These are phyloP conservation scores for Tuber indicum DNA, from an alignment of 495 filamentous ascomycete genomes.

Conservation along the genomic window DNA sequence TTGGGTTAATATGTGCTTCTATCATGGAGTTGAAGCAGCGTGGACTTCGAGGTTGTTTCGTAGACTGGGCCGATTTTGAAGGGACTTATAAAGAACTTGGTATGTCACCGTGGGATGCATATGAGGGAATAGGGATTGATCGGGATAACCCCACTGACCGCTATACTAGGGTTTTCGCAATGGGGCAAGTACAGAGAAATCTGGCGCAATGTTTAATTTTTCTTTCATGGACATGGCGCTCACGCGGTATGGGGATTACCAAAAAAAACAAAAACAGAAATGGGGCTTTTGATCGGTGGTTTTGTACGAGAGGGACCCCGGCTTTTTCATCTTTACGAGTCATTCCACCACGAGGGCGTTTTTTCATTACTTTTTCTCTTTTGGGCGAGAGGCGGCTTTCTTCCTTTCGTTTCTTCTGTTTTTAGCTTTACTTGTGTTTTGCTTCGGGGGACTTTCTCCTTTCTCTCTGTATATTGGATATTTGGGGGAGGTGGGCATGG, in stretches of 20 bases:
- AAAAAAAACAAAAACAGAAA: constrained; percentile 6
- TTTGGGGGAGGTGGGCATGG: background rate
- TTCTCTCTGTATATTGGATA: background rate
- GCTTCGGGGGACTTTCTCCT: background rate
- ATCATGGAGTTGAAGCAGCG: constrained; percentile 43
- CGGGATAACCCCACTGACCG: background rate
- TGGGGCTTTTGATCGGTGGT: constrained; percentile 4
- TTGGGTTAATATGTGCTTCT: constrained; percentile 40
- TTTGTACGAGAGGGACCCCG: background rate
- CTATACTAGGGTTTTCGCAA: constrained; percentile 42
- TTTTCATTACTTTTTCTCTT: constrained; percentile 3
- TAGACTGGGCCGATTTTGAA: constrained; percentile 42
- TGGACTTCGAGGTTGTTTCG: constrained; percentile 44
- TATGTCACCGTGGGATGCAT: constrained; percentile 22
- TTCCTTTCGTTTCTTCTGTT: constrained; percentile 15
- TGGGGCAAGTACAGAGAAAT: constrained; percentile 47
- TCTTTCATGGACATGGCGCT: constrained; percentile 8
- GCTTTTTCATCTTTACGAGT: constrained; percentile 24
- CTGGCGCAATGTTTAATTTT: constrained; percentile 41
- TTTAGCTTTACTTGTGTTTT: background rate
- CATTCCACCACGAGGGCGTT: constrained; percentile 14
- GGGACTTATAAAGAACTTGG: constrained; percentile 42
- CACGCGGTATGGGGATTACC: constrained; percentile 6
- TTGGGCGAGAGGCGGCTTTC: constrained; percentile 2
- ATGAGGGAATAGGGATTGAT: constrained; percentile 21